Evolutionary conservation across 257 asterid species (phyloP).

Genomic region (Rehmannia glutinosa): DNA sequence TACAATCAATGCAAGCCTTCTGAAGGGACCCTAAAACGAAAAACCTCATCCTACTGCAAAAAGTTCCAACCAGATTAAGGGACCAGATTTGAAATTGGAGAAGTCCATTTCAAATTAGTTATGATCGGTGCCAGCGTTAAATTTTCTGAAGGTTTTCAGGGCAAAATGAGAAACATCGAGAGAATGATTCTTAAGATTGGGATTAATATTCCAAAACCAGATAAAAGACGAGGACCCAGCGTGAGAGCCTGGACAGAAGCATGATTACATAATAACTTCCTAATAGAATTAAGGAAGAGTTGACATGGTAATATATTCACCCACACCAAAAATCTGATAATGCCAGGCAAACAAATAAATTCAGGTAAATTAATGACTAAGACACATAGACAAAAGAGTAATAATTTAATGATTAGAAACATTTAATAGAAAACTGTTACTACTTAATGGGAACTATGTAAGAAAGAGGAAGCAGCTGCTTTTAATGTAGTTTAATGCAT

Average conservation of each 20-base stretch:
- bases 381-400: neutral
- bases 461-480: neutral
- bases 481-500: neutral
- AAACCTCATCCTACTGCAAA: neutral
- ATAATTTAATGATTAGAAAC: neutral
- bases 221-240: neutral
- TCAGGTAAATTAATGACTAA: neutral
- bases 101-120: constrained; percentile 1
- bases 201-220: neutral
- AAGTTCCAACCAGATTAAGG: no score
- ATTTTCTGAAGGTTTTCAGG: constrained; percentile 6
- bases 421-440: neutral
- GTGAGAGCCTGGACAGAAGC: neutral
- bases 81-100: constrained; percentile 7
- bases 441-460: neutral
- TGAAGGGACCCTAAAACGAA: no score
- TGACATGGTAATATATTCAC: neutral
- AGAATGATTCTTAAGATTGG: constrained; percentile 3
- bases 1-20: no score
- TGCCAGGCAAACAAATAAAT: neutral
- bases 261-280: neutral
- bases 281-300: neutral
- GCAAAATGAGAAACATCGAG: neutral
- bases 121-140: neutral
- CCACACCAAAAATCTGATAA: neutral